phyloP scores from a whole-genome alignment of 805 yeast species.

The Wickerhamiella musiphila region DNA sequence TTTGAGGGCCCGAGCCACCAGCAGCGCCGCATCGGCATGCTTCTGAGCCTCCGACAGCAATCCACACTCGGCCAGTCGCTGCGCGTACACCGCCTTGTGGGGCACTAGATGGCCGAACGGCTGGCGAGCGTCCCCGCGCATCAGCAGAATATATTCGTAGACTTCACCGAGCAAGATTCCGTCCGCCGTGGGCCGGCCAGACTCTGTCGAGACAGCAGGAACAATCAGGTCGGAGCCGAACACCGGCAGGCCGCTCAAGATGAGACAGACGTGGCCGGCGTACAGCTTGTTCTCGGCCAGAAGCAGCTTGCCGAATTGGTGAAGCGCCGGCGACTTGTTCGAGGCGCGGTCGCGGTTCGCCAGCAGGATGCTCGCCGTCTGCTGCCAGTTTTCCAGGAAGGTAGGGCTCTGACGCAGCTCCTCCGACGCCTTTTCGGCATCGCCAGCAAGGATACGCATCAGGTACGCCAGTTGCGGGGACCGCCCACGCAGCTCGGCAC shows the following conservation, averaged over 20 bases:
- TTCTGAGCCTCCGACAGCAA: constrained; percentile 2
- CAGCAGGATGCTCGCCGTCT: constrained; percentile 17
- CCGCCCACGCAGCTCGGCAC: constrained; percentile 27
- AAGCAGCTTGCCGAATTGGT: constrained; percentile 24
- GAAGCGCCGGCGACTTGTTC: constrained; percentile 18
- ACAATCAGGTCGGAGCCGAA: constrained; percentile 16
- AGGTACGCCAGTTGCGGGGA: constrained; percentile 33
- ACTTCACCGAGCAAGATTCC: constrained; percentile 42
- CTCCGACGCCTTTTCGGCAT: constrained; percentile 33
- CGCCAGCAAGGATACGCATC: constrained; percentile 49
- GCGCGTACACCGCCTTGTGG: constrained; percentile 41
- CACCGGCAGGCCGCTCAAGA: constrained; percentile 18
- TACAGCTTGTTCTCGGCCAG: constrained; percentile 22
- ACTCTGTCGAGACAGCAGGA: constrained; percentile 16
- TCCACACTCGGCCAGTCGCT: constrained; percentile 17
- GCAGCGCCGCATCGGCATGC: constrained; percentile 5
- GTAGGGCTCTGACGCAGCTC: constrained; percentile 23
- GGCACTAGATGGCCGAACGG: constrained; percentile 37
- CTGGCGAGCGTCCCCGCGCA: constrained; percentile 6
- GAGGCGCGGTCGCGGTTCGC: constrained; percentile 12
- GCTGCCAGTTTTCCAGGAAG: constrained; percentile 19
- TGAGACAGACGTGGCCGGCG: constrained; percentile 25
- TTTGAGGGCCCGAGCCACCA: constrained; percentile 4
- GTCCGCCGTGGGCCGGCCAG: constrained; percentile 12
- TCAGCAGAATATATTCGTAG: constrained; percentile 37